Conservation (phyloP, 805 yeast genomes). For the Candida ovalis region DNA sequence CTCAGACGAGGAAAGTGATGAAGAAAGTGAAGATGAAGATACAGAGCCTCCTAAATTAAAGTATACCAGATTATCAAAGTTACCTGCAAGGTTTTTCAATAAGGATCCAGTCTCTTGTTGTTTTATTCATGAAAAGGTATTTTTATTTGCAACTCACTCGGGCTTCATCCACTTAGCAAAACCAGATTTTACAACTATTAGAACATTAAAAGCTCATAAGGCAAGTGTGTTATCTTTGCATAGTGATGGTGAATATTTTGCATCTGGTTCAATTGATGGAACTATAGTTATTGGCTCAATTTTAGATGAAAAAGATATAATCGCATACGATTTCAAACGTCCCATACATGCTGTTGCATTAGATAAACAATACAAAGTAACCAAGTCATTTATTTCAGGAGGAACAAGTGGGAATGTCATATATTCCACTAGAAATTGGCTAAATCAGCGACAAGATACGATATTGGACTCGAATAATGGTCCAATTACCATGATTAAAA, state of each 20-base stretch:
- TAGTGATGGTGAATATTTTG: constrained; percentile 70
- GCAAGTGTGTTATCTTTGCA: constrained; percentile 76
- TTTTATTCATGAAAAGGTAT: constrained; percentile 52
- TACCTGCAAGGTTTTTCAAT: constrained; percentile 68
- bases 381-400: constrained; percentile 74
- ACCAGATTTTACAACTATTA: constrained; percentile 54
- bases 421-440: constrained; percentile 77
- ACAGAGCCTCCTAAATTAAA: constrained; percentile 69
- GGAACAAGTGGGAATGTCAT: constrained; percentile 86
- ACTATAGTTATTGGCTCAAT: constrained; percentile 80
- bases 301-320: constrained; percentile 54
- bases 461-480: constrained; percentile 58
- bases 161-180: constrained; percentile 71
- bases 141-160: constrained; percentile 85
- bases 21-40: constrained; percentile 36
- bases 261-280: constrained; percentile 93
- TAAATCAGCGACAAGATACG: constrained; percentile 74
- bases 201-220: constrained; percentile 79
- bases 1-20: neutral
- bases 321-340: constrained; percentile 77
- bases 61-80: constrained; percentile 62
- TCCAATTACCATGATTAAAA: constrained; percentile 64
- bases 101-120: constrained; percentile 79
- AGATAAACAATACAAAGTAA: constrained; percentile 60
- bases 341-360: constrained; percentile 86